Evolutionary conservation across 2,329 filamentous ascomycete species (phyloP), one percentile per base, ranked within the genome.

Genomic region (Fusarium musae): DNA sequence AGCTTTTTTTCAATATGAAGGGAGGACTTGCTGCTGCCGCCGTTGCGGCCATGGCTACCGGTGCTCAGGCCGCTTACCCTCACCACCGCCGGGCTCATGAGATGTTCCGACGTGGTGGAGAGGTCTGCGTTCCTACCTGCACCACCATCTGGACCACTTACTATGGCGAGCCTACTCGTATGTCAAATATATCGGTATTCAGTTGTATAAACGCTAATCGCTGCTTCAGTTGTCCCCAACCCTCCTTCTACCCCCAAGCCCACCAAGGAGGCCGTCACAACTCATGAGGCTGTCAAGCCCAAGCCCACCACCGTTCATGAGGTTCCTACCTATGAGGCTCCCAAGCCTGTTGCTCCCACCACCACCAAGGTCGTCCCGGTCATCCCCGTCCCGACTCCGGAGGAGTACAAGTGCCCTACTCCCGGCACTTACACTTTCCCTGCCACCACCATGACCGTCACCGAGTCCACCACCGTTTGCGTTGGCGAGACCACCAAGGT

Each of bases 391-490:
- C 88, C 88, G 49, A 90, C 88, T 28, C 86, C 87, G 26, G 80
- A 86, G 74, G 80, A 85, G 57, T 83, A 87, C 82, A 83, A 84
- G 57, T 92, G 87, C 87, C 84, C 89, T 60, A 91, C 90, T 50
- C 89, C 92, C 37, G 93, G 93, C 82, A 89, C 88, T 71, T 95
- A 94, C 86, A 94, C 92, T 75, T 90, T 93, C 86, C 90, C 91
- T 75, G 91, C 92, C 67, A 92, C 88, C 75, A 95, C 92, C 71
- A 79, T 93, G 74, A 91, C 89, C 69, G 84, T 95, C 75, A 90
- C 87, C 71, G 85, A 90, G 81, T 88, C 88, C 68, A 92, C 90
- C 75, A 93, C 91, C 43, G 91, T 93, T 70, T 90, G 89, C 82
- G 91, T 83, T 76, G 87, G 89, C 59, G 86, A 89, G 72, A 87